phyloP scores from a whole-genome alignment of 352 stramenopile genomes.

The Pythium volutum region DNA sequence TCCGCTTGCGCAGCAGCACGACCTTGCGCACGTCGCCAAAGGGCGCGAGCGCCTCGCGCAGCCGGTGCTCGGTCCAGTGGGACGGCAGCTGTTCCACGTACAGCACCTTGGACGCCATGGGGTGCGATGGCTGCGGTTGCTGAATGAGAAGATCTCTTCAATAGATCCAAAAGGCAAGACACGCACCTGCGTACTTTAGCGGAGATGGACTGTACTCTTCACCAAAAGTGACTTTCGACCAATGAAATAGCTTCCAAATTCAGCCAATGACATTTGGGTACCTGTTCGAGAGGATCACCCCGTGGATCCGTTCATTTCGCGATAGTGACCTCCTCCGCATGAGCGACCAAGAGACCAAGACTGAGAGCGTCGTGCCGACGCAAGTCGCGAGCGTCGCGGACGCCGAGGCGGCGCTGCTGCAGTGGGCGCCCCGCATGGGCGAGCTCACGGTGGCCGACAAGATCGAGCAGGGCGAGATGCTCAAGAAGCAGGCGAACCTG shows the following conservation, averaged over 20 bases:
- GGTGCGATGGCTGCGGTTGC: background rate
- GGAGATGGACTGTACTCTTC: background rate
- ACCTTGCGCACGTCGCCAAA: constrained; percentile 35
- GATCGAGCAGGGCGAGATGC: constrained; percentile 58
- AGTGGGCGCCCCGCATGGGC: constrained; percentile 68
- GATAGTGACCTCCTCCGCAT: background rate
- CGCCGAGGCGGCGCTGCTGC: constrained; percentile 47
- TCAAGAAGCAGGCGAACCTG: constrained; percentile 82
- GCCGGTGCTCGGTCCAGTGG: constrained; percentile 41
- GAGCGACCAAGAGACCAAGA: constrained; percentile 6
- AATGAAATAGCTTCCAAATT: background rate
- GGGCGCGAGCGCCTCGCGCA: constrained; percentile 28
- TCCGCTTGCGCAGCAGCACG: constrained; percentile 51
- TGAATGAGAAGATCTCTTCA: constrained; percentile 18
- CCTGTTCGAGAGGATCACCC: background rate
- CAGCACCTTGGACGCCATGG: constrained; percentile 39
- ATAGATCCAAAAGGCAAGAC: constrained; percentile 21
- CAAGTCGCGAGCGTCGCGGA: background rate
- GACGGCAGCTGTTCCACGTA: constrained; percentile 47
- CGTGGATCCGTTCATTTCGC: background rate
- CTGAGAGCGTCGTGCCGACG: background rate
- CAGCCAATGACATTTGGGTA: constrained; percentile 18
- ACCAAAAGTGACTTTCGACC: background rate
- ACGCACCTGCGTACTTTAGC: constrained; percentile 18
- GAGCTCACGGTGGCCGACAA: constrained; percentile 66